phyloP scores from a whole-genome alignment of 352 stramenopile genomes.

The Globisporangium mamillatum region DNA sequence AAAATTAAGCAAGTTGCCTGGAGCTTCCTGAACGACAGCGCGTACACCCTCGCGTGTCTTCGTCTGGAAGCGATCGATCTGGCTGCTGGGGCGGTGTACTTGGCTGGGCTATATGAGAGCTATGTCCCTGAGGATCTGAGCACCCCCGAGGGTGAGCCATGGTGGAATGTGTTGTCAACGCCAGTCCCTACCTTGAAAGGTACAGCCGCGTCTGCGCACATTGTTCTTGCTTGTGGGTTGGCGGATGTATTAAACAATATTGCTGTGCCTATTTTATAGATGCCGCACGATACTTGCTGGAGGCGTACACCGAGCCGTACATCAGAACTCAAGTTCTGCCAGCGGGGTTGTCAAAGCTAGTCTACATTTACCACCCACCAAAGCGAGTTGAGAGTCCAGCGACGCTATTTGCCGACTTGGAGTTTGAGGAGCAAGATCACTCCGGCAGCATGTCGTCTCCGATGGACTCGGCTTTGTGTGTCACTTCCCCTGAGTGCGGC shows the following conservation, averaged over 20 bases:
- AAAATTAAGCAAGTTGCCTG: constrained; percentile 87
- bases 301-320: constrained; percentile 76
- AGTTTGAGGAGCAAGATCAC: constrained; percentile 46
- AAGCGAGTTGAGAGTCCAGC: constrained; percentile 54
- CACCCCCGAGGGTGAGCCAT: constrained; percentile 53
- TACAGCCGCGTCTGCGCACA: constrained; percentile 36
- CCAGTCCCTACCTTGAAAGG: constrained; percentile 78
- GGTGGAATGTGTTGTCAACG: constrained; percentile 69
- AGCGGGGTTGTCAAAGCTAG: constrained; percentile 66
- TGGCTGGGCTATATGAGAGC: constrained; percentile 82
- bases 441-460: constrained; percentile 40
- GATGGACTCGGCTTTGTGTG: constrained; percentile 63
- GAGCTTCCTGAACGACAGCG: constrained; percentile 89
- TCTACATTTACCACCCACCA: constrained; percentile 66
- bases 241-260: constrained; percentile 62
- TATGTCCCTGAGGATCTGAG: constrained; percentile 63
- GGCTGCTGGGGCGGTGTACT: constrained; percentile 76
- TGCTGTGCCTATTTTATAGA: constrained; percentile 62
- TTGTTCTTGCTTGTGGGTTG: constrained; percentile 30
- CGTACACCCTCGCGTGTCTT: constrained; percentile 83
- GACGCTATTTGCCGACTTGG: constrained; percentile 33
- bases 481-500: constrained; percentile 74
- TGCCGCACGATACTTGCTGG: constrained; percentile 72
- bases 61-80: constrained; percentile 64
- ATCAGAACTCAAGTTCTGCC: constrained; percentile 74